These are phyloP conservation scores for Cryphonectria naterciae DNA, from an alignment of 2,329 filamentous ascomycete genomes.

Conservation along the genomic window DNA sequence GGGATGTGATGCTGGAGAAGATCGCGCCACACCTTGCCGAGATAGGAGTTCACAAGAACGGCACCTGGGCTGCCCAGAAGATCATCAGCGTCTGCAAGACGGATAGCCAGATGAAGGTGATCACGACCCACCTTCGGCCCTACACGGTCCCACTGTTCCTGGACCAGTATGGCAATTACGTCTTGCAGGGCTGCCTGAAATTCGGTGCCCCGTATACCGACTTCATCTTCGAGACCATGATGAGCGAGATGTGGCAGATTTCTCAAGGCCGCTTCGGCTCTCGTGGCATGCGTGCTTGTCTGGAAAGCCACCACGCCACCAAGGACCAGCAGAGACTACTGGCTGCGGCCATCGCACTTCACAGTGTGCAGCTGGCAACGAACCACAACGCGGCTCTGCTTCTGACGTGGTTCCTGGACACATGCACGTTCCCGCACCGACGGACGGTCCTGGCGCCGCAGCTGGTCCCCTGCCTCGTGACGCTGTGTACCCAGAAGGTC, in stretches of 20 bases:
- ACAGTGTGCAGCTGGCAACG: constrained; percentile 94
- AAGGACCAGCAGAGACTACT: constrained; percentile 96
- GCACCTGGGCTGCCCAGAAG: constrained; percentile 98
- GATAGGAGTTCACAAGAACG: constrained; percentile 98
- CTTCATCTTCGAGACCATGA: constrained; percentile 98
- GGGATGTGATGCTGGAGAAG: constrained; percentile 86
- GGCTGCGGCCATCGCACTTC: constrained; percentile 90
- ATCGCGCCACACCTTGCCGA: constrained; percentile 93
- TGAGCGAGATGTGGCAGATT: constrained; percentile 91
- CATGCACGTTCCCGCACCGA: constrained; percentile 91
- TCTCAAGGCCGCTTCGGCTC: constrained; percentile 92
- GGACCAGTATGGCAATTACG: constrained; percentile 98
- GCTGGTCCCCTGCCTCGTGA: constrained; percentile 88
- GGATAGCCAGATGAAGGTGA: constrained; percentile 77
- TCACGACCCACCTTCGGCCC: constrained; percentile 81
- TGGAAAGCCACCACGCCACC: constrained; percentile 93
- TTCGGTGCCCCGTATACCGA: constrained; percentile 89
- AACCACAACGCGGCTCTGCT: constrained; percentile 94
- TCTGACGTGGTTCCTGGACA: constrained; percentile 97
- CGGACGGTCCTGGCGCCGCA: constrained; percentile 90
- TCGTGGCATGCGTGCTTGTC: constrained; percentile 91
- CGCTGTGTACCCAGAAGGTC: constrained; percentile 97
- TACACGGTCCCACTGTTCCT: constrained; percentile 92
- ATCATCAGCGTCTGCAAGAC: constrained; percentile 97
- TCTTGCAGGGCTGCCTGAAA: constrained; percentile 92